These are phyloP conservation scores for Olyra latifolia DNA, from an alignment of 176 grass and related monocot genomes.

Conservation along the genomic window DNA sequence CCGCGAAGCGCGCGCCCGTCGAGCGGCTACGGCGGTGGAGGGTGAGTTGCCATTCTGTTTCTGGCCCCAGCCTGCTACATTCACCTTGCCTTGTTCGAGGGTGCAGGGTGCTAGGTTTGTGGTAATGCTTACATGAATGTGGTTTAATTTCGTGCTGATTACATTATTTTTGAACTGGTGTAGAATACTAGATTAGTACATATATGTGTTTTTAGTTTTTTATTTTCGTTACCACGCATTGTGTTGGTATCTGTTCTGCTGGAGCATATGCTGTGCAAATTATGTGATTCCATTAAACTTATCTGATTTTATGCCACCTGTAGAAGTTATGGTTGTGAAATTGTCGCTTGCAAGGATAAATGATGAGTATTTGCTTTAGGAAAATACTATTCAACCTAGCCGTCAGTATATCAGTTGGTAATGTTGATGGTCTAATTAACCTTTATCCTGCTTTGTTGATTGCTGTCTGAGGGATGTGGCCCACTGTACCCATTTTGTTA, in stretches of 20 bases:
- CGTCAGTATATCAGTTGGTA: background rate
- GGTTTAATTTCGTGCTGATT: background rate
- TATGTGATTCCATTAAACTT: background rate
- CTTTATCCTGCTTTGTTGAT: background rate
- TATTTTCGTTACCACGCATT: background rate
- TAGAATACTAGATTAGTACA: background rate
- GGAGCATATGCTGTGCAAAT: background rate
- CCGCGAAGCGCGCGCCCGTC: slow-evolving; percentile 48
- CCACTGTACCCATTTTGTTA: background rate
- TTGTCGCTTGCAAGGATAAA: background rate
- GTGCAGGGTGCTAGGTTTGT: background rate
- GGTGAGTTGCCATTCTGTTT: slow-evolving; percentile 41
- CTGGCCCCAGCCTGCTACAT: background rate
- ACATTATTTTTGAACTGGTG: background rate
- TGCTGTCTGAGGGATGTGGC: background rate
- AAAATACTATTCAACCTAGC: background rate
- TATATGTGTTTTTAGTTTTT: background rate
- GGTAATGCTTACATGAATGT: background rate
- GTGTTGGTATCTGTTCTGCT: background rate
- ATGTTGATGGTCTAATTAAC: background rate
- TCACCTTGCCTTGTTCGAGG: background rate
- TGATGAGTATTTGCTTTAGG: background rate
- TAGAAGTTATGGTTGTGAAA: background rate
- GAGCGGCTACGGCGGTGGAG: slow-evolving; percentile 67
- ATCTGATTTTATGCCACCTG: background rate